Percentiles rank a stretch among this genome's conserved stretches.
Conservation (phyloP, 2,329 filamentous ascomycete species). For the Pseudocercospora musae region DNA sequence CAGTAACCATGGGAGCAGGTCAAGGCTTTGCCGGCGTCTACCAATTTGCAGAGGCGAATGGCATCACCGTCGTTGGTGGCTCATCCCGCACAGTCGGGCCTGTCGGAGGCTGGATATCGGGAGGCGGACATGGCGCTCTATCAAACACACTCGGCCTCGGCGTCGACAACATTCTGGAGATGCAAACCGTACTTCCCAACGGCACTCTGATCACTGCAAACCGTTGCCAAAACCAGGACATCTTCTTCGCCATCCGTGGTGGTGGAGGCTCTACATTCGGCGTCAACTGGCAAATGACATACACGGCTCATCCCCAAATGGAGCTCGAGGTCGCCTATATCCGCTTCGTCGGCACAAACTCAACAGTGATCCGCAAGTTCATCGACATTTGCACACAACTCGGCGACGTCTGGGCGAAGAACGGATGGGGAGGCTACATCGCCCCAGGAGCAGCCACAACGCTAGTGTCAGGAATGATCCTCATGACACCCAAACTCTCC, state of each 20-base stretch:
- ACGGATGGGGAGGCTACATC: slow-evolving; percentile 23
- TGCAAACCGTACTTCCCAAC: slow-evolving; percentile 24
- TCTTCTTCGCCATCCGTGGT: slow-evolving; percentile 54
- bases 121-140: slow-evolving; percentile 26
- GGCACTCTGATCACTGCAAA: slow-evolving; percentile 27
- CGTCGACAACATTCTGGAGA: slow-evolving; percentile 28
- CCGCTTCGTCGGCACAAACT: slow-evolving; percentile 10
- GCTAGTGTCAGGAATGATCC: slow-evolving; percentile 3
- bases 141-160: slow-evolving; percentile 27
- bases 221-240: slow-evolving; percentile 44
- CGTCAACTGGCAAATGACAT: slow-evolving; percentile 11
- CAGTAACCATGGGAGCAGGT: slow-evolving; percentile 24
- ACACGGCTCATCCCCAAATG: not conserved
- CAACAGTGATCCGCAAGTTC: slow-evolving; percentile 13
- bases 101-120: slow-evolving; percentile 26
- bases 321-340: slow-evolving; percentile 18
- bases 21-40: slow-evolving; percentile 23
- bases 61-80: slow-evolving; percentile 24
- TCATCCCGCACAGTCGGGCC: slow-evolving; percentile 25
- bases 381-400: slow-evolving; percentile 14
- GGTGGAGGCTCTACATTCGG: slow-evolving; percentile 42
- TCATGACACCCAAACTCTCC: slow-evolving; percentile 10
- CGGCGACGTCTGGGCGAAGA: slow-evolving; percentile 16
- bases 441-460: slow-evolving; percentile 6
- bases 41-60: slow-evolving; percentile 18